phyloP scores from a whole-genome alignment of 1,284 basidiomycete genomes.

The Ustilago lituana region DNA sequence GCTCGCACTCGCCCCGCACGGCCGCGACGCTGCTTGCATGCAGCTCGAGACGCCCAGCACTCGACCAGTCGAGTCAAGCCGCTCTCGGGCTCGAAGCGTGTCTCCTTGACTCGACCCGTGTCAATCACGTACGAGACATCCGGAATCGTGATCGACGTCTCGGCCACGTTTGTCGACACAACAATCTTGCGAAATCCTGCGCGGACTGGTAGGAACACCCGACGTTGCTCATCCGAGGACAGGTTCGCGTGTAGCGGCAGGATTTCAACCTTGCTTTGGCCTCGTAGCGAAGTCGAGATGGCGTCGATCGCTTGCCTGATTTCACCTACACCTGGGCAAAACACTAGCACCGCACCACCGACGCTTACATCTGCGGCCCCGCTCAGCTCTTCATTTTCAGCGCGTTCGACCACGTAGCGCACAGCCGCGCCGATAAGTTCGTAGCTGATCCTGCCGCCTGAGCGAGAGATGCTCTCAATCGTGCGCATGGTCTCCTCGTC shows the following conservation, averaged over 20 bases:
- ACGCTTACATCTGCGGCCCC: constrained; percentile 27
- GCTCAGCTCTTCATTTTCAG: constrained; percentile 71
- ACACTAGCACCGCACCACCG: constrained; percentile 77
- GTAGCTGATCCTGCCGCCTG: constrained; percentile 77
- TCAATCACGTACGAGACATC: constrained; percentile 70
- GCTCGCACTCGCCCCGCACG: constrained; percentile 82
- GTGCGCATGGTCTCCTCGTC: constrained; percentile 72
- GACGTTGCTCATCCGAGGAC: constrained; percentile 82
- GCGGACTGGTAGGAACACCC: constrained; percentile 76
- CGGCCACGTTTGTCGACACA: constrained; percentile 86
- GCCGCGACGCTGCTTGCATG: constrained; percentile 84
- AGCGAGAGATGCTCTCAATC: constrained; percentile 74
- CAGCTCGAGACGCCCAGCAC: constrained; percentile 81
- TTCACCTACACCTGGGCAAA: constrained; percentile 77
- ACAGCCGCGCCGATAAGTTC: constrained; percentile 78
- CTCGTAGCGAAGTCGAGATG: constrained; percentile 69
- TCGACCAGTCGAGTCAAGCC: constrained; percentile 82
- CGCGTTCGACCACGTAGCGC: constrained; percentile 74
- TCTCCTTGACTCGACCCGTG: constrained; percentile 90
- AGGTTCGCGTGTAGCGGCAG: constrained; percentile 90
- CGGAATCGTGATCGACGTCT: constrained; percentile 90
- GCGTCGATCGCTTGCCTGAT: constrained; percentile 77
- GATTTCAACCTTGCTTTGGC: constrained; percentile 72
- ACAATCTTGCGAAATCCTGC: constrained; percentile 80
- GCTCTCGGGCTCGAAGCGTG: constrained; percentile 79